Base-by-base conservation (phyloP, 768 basidiomycete species). In the Tephrocybe sp. region DNA sequence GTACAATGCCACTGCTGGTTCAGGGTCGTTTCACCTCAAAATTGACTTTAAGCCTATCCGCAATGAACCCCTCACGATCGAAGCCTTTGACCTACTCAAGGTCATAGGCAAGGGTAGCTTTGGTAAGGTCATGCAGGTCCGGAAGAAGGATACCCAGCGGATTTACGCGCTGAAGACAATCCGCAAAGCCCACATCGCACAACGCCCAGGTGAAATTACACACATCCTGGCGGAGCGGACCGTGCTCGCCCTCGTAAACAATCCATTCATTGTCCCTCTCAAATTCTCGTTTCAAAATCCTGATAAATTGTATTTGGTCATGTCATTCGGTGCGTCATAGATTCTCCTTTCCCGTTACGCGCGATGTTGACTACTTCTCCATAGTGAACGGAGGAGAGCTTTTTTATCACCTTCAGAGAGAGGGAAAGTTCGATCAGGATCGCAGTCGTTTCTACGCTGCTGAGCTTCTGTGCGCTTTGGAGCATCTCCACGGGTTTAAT, bases 61-160 rank as follows among this genome's bases (percentile, higher is more conserved):
- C 50, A 83, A 86, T 58, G 86, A 91, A 63, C 73, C 88, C 3
- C 76, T 98, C 39, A 92, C 92, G n/a, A 98, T 98, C 62, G 95
- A 98, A 60, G 87, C 86, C 3, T 98, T 99, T 63, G 96, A 99
- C 53, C 74, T 99, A 41, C 86, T 99, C 62, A 97, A 95, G 66
- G 96, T 99, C 37, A 96, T 99, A 51, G 95, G 96, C 16, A 98
- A 98, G 69, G 96, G 97, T 9, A 89, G 86, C 52, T 99, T 99
- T 60, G 96, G 97, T 13, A 99, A 99, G 70, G 95, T 96, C 30
- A 98, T 98, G 97, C 96, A 99, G 79, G 96, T 99, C 34, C 87
- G 94, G 46, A 99, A 99, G 74, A 95, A 97, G 73, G 94, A 99
- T 69, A 98, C 97, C 1, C 83, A 92, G 58, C 92, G 97, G 50